Evolutionary conservation across 331 rosid genomes (phyloP).

Genomic region (Quercus lobata): DNA sequence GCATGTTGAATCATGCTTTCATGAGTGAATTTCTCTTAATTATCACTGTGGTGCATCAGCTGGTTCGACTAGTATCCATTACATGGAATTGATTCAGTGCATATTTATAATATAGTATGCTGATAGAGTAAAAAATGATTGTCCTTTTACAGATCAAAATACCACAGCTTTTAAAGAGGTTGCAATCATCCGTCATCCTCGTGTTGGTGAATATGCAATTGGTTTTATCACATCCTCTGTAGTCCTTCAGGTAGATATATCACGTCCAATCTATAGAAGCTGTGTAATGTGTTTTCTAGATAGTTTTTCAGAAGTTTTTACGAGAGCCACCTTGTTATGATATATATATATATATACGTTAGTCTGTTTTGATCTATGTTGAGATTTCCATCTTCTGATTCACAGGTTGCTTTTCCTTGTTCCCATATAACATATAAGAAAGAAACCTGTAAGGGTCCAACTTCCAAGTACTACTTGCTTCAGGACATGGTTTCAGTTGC

Average conservation of each 20-base stretch:
- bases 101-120: neutral
- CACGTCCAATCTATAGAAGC: neutral
- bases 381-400: neutral
- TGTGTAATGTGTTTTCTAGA: neutral
- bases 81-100: neutral
- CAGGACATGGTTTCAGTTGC: neutral
- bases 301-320: neutral
- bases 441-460: neutral
- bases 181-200: slow-evolving; percentile 84
- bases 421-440: neutral
- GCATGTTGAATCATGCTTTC: too few relatives aligned
- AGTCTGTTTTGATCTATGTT: neutral
- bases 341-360: neutral
- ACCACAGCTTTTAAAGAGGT: slow-evolving; percentile 95
- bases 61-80: too few relatives aligned
- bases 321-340: neutral
- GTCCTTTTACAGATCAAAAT: slow-evolving; percentile 62
- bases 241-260: slow-evolving; percentile 61
- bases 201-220: slow-evolving; percentile 94
- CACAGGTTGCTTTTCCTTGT: neutral
- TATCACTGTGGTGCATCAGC: too few relatives aligned
- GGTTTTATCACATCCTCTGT: slow-evolving; percentile 92
- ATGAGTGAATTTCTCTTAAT: too few relatives aligned
- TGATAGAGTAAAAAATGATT: neutral
- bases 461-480: neutral